These are phyloP conservation scores for Gloeopeniophorella convolvens DNA, from an alignment of 768 basidiomycete genomes.

Conservation along the genomic window DNA sequence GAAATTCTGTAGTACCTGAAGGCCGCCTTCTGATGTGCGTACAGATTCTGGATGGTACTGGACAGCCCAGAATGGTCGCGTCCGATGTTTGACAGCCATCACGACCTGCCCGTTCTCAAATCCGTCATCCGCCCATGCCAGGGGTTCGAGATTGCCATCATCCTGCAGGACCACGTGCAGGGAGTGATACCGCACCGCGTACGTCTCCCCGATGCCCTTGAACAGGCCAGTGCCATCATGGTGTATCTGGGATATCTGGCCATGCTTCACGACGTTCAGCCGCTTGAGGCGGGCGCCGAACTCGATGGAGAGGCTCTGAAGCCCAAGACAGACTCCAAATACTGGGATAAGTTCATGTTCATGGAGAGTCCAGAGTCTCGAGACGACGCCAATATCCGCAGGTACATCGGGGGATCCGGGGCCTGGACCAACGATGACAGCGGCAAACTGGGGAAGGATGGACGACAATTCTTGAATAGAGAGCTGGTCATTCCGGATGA, in stretches of 20 bases:
- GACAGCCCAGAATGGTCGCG: slow-evolving; percentile 76
- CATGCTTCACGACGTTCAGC: slow-evolving; percentile 68
- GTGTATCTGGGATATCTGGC: slow-evolving; percentile 59
- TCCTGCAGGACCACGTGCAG: slow-evolving; percentile 51
- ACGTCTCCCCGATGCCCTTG: slow-evolving; percentile 42
- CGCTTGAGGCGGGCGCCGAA: slow-evolving; percentile 56
- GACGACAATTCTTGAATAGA: slow-evolving; percentile 44
- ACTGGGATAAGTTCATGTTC: slow-evolving; percentile 52
- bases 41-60: slow-evolving; percentile 89
- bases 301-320: slow-evolving; percentile 68
- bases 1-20: slow-evolving; percentile 66
- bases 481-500: slow-evolving; percentile 68
- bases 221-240: slow-evolving; percentile 60
- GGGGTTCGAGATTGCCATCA: slow-evolving; percentile 46
- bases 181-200: slow-evolving; percentile 77
- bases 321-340: slow-evolving; percentile 79
- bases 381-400: slow-evolving; percentile 62
- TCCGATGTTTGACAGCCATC: slow-evolving; percentile 65
- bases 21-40: slow-evolving; percentile 60
- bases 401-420: slow-evolving; percentile 67
- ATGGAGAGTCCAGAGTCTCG: slow-evolving; percentile 60
- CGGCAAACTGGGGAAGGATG: slow-evolving; percentile 55
- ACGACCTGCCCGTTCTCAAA: slow-evolving; percentile 60
- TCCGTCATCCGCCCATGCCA: slow-evolving; percentile 70
- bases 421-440: slow-evolving; percentile 70